Base-by-base conservation (phyloP, 768 basidiomycete genomes). In the Nidularia sp. region DNA sequence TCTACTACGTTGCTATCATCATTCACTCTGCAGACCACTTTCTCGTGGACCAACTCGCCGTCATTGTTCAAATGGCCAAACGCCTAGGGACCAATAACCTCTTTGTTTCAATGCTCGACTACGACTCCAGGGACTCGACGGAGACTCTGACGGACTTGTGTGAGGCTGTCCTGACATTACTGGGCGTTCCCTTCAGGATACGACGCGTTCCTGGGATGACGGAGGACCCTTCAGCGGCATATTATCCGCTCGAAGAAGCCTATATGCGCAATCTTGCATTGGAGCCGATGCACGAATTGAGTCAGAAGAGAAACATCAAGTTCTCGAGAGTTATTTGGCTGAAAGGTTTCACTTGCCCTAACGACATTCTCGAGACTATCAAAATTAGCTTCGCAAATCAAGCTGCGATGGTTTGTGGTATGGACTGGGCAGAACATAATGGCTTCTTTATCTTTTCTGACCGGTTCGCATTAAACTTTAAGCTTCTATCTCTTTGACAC, bases 371-470 rank as follows among this genome's bases (percentile, higher is more conserved):
- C 48, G 97, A 99, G 70, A 96, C 90, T 22, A 84, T 98, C 64
- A 86, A 94, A 56, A 88, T 98, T 55, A 92, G 89, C 65, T 78
- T 88, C 58, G 80, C 81, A 33, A 99, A 98, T 64, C 84, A 94
- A 58, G 97, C 97, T 2, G 92, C 94, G 0, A 93, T 99, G 92
- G 93, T 98, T 1, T 98, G 97, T 64, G 96, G 95, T n/a, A 98
- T 98, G 96, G 97, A 99, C 64, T 99, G 97, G 97, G 96, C 94
- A 8, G 95, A 99, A 68, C 90, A 94, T 62, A 91, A 93, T 57
- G 94, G 94, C 0, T 89, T 93, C 70, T 99, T 98, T 76, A 94
- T 98, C 58, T 98, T 97, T 71, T 98, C 95, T 13, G 96, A 98
- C 69, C 79, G 96, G 94, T 92, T 57, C 47, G 85, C 67, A 0